phyloP scores from a whole-genome alignment of 23 red algal genomes.

The Agarophyton chilense region DNA sequence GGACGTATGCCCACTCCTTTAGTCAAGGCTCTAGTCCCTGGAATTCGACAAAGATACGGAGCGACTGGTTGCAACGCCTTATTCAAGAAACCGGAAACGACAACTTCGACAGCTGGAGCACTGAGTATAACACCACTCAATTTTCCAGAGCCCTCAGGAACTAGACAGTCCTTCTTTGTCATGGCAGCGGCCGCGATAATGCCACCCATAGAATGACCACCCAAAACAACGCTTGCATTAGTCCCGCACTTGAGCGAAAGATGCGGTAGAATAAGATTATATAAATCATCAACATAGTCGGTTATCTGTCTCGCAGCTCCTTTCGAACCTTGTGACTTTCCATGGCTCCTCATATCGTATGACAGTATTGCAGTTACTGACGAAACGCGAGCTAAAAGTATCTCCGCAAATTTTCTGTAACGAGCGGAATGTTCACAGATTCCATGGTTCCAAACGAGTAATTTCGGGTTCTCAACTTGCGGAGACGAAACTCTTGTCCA shows the following conservation, averaged over 20 bases:
- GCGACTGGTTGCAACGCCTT: conserved; percentile 31
- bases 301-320: conserved; percentile 2
- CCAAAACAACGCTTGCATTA: conserved; percentile 39
- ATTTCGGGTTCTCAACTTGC: conserved; percentile 15
- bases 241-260: conserved; percentile 12
- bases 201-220: conserved; percentile 69
- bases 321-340: conserved; percentile 38
- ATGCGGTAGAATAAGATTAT: neutral
- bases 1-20: conserved; percentile 34
- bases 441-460: conserved; percentile 58
- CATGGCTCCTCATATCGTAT: conserved; percentile 65
- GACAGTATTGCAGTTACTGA: conserved; percentile 34
- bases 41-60: neutral
- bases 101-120: conserved; percentile 30
- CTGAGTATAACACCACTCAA: conserved; percentile 34
- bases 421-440: conserved; percentile 66
- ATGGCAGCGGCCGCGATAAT: conserved; percentile 17
- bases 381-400: conserved; percentile 24
- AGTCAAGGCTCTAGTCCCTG: conserved; percentile 10
- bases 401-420: conserved; percentile 51
- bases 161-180: conserved; percentile 16
- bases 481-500: neutral
- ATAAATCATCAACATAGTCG: conserved; percentile 37
- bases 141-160: conserved; percentile 19
- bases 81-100: conserved; percentile 20